Evolutionary conservation across 2,329 filamentous ascomycete species (phyloP).

Genomic region (Nannizzia gypsea): DNA sequence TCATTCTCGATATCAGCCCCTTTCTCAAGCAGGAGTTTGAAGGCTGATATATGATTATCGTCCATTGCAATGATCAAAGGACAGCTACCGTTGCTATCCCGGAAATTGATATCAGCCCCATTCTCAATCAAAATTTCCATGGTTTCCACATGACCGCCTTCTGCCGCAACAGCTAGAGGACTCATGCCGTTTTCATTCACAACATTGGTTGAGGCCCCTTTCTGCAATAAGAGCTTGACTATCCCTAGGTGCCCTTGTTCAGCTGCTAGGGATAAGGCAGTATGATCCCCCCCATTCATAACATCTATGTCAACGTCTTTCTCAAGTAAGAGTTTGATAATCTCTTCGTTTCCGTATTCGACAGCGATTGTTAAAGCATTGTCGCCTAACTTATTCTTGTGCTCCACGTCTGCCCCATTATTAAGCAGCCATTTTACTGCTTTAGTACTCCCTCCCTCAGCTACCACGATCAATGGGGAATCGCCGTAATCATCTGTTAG

Average conservation of each 20-base stretch:
- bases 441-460: neutral
- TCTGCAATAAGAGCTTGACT: neutral
- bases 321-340: neutral
- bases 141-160: neutral
- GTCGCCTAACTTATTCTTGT: neutral
- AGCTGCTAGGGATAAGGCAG: neutral
- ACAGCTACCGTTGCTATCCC: neutral
- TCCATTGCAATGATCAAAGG: neutral
- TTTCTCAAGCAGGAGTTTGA: neutral
- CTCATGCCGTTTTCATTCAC: neutral
- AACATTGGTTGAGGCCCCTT: neutral
- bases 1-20: neutral
- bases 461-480: neutral
- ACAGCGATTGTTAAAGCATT: neutral
- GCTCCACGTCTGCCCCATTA: neutral
- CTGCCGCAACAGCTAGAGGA: neutral
- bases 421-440: neutral
- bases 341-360: neutral
- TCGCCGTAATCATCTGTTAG: neutral
- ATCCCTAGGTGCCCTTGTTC: neutral
- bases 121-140: neutral
- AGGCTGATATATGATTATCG: neutral
- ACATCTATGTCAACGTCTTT: neutral
- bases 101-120: neutral
- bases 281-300: neutral